Base-by-base conservation (phyloP, 2,329 filamentous ascomycete species). In the Xylaria sp. region DNA sequence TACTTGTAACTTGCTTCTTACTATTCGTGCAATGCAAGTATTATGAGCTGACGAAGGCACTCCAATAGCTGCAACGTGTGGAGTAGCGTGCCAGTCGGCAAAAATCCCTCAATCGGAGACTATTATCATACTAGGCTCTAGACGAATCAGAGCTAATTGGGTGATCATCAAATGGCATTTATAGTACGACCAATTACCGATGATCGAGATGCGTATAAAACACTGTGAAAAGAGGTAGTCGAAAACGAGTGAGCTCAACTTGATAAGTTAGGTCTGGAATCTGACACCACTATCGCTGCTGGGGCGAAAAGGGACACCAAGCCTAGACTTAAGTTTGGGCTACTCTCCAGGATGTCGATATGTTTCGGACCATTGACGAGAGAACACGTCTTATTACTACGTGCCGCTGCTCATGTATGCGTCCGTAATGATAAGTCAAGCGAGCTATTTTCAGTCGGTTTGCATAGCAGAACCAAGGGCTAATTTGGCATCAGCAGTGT, bases 401-500 rank as follows among this genome's bases (percentile, higher is more conserved):
- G 25, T 58, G 42, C 42, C 27, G 23, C 35, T 50, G 21, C 50
- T 32, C 3, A n/a, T 40, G 53, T 53, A 12, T 54, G 21, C 23
- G 37, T 44, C 23, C 44, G 61, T 60, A 25, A 40, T 62, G 12
- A 10, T 18, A 44, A 37, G 18, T 32, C 16, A 13, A 37, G 61
- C 16, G 13, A 50, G 13, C 47, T 3, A 18, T 23, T 57, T 58
- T 73, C 73, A 77, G 68, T 76, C 75, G 63, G 75, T 68, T 59
- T 76, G 71, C 75, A 76, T 77, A 8, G 70, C 63, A 69, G 72
- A 72, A 63, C 72, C 64, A 42, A 51, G 37, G 54, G 55, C 13
- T 23, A 21, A 29, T 12, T 69, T 66, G 48, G 58, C 29, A 29
- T 65, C 58, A 42, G 65, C 61, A 37, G 32, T 42, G 27, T 70